Base-by-base conservation (phyloP, 208 protist genomes). In the Angomonas deanei region DNA sequence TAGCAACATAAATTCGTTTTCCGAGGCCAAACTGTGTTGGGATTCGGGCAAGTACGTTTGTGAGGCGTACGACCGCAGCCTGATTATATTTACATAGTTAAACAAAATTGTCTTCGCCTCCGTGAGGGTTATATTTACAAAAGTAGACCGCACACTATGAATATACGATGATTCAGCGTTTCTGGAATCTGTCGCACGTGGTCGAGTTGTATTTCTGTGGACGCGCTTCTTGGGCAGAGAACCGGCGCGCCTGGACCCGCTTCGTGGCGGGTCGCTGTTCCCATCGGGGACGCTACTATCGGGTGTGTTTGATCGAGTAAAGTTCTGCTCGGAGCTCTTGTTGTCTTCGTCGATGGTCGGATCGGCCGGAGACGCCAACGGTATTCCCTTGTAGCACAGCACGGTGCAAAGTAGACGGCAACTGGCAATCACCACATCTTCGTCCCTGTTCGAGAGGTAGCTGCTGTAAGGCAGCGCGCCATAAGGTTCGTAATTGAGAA, bases 1-100 rank as follows among this genome's bases (percentile, higher is more conserved):
- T 23, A 96, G 72, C 70, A 93, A 63, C 76, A 96, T 84, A 15
- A 91, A 80, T 61, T 92, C 82, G 60, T 89, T 76, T 32, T 91
- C 76, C 5, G 69, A 79, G 31, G 49, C 2, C 23, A 93, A 77
- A 21, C 34, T 68, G 28, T 58, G 72, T 61, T 92, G 84, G 17
- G 91, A 93, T 38, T 83, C 81, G 10, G 87, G 87, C 15, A 92
- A 67, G 64, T 77, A 76, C 19, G 82, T 94, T 59, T 79, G 77
- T 36, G 74, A 72, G 3, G 78, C 61, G 72, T 86, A 91, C 42
- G 71, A 64, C 26, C 78, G 79, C 17, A 92, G 70, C 5, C 77
- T 67, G 31, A 94, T 74, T 30, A 92, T 71, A 0, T 38, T 69
- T 27, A 72, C 52, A 50, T 90, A 72, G 28, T 67, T 46, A 28